Evolutionary conservation across 1,139 yeast species (phyloP).

Genomic region (Candida anutae): DNA sequence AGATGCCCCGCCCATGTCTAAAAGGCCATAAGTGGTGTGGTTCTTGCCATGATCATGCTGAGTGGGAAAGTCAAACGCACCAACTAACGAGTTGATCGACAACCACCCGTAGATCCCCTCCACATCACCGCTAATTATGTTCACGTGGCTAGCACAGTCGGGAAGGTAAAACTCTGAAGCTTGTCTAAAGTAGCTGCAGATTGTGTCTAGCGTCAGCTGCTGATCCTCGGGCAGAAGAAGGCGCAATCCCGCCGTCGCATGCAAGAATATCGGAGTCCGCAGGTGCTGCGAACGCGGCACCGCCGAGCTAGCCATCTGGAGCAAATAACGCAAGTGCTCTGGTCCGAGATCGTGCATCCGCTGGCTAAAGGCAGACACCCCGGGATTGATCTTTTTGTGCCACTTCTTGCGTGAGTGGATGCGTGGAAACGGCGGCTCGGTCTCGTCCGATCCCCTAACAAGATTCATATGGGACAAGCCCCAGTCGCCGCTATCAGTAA

Average conservation of each 20-base stretch:
- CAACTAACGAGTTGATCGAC: constrained; percentile 85
- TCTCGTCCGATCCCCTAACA: constrained; percentile 39
- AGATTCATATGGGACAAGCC: no score
- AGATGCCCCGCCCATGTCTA: constrained; percentile 97
- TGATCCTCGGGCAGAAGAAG: constrained; percentile 73
- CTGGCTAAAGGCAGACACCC: constrained; percentile 73
- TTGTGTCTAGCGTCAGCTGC: constrained; percentile 62
- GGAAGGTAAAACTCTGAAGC: constrained; percentile 79
- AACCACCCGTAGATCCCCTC: constrained; percentile 99
- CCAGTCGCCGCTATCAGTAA: no score
- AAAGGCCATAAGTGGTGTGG: constrained; percentile 91
- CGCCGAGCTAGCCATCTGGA: constrained; percentile 61
- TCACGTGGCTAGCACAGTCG: constrained; percentile 74
- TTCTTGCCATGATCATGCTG: constrained; percentile 53
- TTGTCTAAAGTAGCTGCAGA: constrained; percentile 66
- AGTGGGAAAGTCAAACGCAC: constrained; percentile 75
- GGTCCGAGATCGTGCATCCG: constrained; percentile 59
- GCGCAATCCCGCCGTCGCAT: constrained; percentile 97
- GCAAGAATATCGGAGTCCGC: constrained; percentile 91
- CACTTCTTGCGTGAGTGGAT: constrained; percentile 58
- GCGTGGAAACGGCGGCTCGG: constrained; percentile 74
- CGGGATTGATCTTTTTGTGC: constrained; percentile 88
- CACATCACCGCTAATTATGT: constrained; percentile 91
- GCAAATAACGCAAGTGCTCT: constrained; percentile 69
- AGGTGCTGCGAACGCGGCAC: constrained; percentile 67